These are phyloP conservation scores for Saccharomycopsis vini DNA, from an alignment of 805 yeast species.

Conservation along the genomic window DNA sequence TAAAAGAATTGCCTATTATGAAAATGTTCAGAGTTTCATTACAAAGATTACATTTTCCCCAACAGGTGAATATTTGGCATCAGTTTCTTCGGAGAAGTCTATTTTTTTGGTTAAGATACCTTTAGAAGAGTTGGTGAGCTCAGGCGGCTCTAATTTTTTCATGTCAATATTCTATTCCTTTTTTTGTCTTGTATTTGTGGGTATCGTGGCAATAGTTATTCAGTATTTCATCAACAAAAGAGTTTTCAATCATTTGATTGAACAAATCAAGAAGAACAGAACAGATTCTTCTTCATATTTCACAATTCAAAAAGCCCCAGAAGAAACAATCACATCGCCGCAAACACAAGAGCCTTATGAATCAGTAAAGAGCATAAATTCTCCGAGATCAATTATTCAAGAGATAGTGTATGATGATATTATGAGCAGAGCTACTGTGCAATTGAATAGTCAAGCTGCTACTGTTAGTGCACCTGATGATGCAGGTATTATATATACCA, in stretches of 20 bases:
- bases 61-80: constrained; percentile 55
- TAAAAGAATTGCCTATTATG: constrained; percentile 38
- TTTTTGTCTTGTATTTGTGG: constrained; percentile 26
- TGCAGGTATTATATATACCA: constrained; percentile 1
- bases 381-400: constrained; percentile 21
- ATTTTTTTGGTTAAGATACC: constrained; percentile 59
- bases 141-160: constrained; percentile 24
- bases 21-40: constrained; percentile 64
- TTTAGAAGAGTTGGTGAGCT: constrained; percentile 29
- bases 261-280: constrained; percentile 17
- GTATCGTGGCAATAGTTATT: constrained; percentile 27
- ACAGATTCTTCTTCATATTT: constrained; percentile 19
- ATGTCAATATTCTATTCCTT: constrained; percentile 30
- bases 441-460: constrained; percentile 19
- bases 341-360: background rate
- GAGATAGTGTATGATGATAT: constrained; percentile 19
- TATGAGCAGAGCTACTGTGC: constrained; percentile 16
- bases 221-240: constrained; percentile 24
- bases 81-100: constrained; percentile 71
- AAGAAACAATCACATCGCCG: constrained; percentile 1
- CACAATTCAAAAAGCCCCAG: constrained; percentile 11
- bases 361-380: constrained; percentile 18
- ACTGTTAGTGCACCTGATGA: constrained; percentile 14
- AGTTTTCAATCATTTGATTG: constrained; percentile 17
- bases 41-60: constrained; percentile 66